A percentile compares a stretch with the other conserved stretches of the same genome.
These are phyloP conservation scores for Boletus subcaerulescens DNA, from an alignment of 768 basidiomycete genomes.

Conservation along the genomic window DNA sequence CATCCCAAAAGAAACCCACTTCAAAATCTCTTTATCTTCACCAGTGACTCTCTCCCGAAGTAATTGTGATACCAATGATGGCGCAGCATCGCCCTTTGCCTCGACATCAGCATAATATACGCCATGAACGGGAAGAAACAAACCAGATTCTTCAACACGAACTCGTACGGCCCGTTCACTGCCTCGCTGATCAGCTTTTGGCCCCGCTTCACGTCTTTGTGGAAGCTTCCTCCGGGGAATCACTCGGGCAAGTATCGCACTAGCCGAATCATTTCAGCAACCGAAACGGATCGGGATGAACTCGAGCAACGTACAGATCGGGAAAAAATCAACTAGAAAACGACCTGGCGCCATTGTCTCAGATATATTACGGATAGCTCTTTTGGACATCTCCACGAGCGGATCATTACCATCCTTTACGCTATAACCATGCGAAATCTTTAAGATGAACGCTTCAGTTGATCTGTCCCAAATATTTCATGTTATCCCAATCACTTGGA, in stretches of 20 bases:
- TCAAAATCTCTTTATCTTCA: constrained; percentile 5
- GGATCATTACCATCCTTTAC: constrained; percentile 32
- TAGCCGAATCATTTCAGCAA: neutral
- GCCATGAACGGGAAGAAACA: neutral
- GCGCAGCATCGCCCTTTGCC: constrained; percentile 3
- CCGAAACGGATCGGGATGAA: neutral
- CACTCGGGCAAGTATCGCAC: constrained; percentile 14
- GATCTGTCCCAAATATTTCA: constrained; percentile 21
- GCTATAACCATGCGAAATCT: constrained; percentile 36
- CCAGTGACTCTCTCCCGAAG: constrained; percentile 1
- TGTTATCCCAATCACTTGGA: neutral
- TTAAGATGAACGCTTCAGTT: constrained; percentile 30
- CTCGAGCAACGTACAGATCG: constrained; percentile 1
- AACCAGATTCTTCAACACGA: constrained; percentile 10
- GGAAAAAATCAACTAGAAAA: constrained; percentile 3
- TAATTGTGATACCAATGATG: constrained; percentile 7
- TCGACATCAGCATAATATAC: neutral
- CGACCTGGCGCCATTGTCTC: neutral
- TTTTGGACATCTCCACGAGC: constrained; percentile 27
- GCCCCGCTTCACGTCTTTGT: constrained; percentile 1
- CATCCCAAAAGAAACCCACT: constrained; percentile 12
- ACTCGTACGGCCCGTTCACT: neutral
- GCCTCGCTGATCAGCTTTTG: neutral
- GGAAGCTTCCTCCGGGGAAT: constrained; percentile 15
- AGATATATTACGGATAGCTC: constrained; percentile 16